These are phyloP conservation scores for Penicillium maclennaniae DNA, from an alignment of 495 filamentous ascomycete species.

Conservation along the genomic window DNA sequence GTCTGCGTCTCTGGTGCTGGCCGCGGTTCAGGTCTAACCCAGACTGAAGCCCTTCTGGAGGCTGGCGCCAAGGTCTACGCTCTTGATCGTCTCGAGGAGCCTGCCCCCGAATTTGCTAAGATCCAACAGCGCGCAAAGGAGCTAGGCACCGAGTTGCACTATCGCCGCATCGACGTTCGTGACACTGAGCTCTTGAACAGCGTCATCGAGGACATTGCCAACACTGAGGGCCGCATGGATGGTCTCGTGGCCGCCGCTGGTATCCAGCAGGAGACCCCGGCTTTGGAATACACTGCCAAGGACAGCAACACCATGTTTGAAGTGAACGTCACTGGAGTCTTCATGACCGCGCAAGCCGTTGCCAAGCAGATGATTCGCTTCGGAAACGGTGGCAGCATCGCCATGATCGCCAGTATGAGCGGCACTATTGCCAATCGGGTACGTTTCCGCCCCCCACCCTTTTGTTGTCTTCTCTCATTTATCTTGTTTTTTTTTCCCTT, in stretches of 20 bases:
- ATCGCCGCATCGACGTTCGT: constrained; percentile 84
- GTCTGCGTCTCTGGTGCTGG: constrained; percentile 76
- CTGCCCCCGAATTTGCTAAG: constrained; percentile 54
- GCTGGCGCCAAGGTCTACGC: constrained; percentile 65
- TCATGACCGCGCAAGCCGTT: constrained; percentile 67
- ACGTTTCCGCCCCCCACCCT: constrained; percentile 22
- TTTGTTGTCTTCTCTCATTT: background rate
- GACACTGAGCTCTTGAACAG: constrained; percentile 64
- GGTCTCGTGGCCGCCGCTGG: constrained; percentile 75
- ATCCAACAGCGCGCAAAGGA: constrained; percentile 65
- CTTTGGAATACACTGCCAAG: constrained; percentile 63
- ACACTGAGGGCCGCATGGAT: constrained; percentile 67
- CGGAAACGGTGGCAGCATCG: constrained; percentile 67
- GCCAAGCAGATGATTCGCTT: constrained; percentile 75
- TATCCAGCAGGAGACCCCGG: constrained; percentile 65
- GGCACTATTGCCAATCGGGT: constrained; percentile 65
- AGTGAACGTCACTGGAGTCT: constrained; percentile 73
- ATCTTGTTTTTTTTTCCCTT: background rate
- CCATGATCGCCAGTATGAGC: constrained; percentile 71
- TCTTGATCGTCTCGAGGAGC: constrained; percentile 44
- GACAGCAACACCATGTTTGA: constrained; percentile 70
- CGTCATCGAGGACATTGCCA: constrained; percentile 64
- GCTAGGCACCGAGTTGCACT: constrained; percentile 66
- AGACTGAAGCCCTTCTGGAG: constrained; percentile 75
- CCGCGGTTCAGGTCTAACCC: constrained; percentile 73